Evolutionary conservation across 2,329 filamentous ascomycete species (phyloP).

Genomic region (Chrysosphaeria jannelii): DNA sequence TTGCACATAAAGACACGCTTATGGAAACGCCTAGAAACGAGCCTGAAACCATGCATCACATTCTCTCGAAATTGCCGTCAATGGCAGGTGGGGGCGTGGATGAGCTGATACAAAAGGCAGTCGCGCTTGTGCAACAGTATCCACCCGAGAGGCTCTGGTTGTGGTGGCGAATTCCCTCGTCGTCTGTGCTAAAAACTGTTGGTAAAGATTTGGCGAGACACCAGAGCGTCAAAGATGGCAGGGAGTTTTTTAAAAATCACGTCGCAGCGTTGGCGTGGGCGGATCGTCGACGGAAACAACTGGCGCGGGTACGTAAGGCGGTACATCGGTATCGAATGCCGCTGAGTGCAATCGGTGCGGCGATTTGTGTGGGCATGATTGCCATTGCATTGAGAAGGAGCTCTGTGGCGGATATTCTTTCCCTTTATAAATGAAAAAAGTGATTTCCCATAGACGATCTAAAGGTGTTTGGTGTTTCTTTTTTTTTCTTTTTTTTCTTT

Average conservation of each 20-base stretch:
- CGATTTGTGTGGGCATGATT: conserved; percentile 33
- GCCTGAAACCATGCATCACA: conserved; percentile 73
- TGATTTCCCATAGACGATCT: too few species aligned
- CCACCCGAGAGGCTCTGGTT: conserved; percentile 43
- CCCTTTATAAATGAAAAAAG: too few species aligned
- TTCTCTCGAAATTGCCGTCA: conserved; percentile 60
- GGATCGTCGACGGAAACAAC: conserved; percentile 22
- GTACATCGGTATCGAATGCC: conserved; percentile 37
- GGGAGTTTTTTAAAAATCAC: conserved; percentile 38
- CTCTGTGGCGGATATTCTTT: too few species aligned
- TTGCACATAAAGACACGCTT: conserved; percentile 56
- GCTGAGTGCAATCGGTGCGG: conserved; percentile 26
- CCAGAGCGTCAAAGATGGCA: conserved; percentile 32
- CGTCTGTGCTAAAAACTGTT: conserved; percentile 68
- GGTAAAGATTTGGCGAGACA: conserved; percentile 12
- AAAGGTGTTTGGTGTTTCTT: neutral
- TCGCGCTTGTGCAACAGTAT: conserved; percentile 27
- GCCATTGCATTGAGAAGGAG: conserved; percentile 33
- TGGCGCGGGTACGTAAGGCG: conserved; percentile 9
- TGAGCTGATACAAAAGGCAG: conserved; percentile 34
- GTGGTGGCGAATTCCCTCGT: conserved; percentile 42
- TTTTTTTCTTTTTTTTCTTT: neutral
- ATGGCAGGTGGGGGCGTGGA: conserved; percentile 21
- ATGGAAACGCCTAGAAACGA: conserved; percentile 58
- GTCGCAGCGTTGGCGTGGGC: conserved; percentile 36